phyloP scores from a whole-genome alignment of 305 asterid genomes.

The Fraxinus albicans region DNA sequence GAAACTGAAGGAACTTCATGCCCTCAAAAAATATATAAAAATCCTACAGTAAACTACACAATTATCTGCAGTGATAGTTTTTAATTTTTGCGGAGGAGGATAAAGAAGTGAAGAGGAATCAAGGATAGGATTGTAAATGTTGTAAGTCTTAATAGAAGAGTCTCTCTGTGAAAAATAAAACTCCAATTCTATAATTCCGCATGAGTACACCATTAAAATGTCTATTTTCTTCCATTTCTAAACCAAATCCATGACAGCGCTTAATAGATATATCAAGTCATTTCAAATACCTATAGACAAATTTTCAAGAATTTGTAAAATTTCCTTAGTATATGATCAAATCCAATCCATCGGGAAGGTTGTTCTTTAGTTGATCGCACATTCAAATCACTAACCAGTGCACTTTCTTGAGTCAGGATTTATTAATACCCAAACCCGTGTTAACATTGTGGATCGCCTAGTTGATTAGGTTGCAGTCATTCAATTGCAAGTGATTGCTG shows the following conservation, averaged over 20 bases:
- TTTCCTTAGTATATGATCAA: neutral
- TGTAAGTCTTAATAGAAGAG: neutral
- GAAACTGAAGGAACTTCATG: neutral
- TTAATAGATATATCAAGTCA: neutral
- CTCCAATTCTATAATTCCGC: neutral
- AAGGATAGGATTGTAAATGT: neutral
- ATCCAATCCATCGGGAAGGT: neutral
- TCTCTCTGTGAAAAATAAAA: neutral
- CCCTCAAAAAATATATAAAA: neutral
- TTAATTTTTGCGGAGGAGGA: neutral
- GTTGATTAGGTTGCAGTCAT: neutral
- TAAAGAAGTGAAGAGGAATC: neutral
- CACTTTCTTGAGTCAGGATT: neutral
- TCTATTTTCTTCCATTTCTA: neutral
- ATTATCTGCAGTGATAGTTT: neutral
- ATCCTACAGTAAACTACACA: neutral
- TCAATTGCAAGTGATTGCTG: neutral
- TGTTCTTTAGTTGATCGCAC: neutral
- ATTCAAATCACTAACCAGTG: neutral
- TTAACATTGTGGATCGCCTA: neutral
- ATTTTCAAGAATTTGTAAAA: neutral
- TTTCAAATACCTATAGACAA: neutral
- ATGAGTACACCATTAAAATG: neutral
- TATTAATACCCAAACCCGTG: neutral
- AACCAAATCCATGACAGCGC: neutral